Conservation (phyloP, 2,329 filamentous ascomycete species). For the Cladosporium sp. region DNA sequence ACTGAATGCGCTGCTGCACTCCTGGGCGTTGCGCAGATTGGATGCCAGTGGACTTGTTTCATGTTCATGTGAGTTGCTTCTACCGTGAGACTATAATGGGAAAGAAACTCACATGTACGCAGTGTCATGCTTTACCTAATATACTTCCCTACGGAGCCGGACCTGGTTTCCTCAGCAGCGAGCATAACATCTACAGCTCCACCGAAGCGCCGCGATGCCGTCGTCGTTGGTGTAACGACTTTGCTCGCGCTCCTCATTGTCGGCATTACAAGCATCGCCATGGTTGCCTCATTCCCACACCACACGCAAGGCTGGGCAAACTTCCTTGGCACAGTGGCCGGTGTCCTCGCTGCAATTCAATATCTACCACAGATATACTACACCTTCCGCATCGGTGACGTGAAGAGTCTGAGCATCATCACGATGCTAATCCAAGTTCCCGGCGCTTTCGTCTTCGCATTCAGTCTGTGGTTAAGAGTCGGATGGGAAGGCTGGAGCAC, state of each 20-base stretch:
- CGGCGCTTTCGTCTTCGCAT: constrained; percentile 84
- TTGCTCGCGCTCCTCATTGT: constrained; percentile 71
- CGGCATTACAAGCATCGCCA: constrained; percentile 59
- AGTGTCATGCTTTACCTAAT: constrained; percentile 91
- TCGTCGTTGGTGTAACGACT: constrained; percentile 68
- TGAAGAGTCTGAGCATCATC: constrained; percentile 84
- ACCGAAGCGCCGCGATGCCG: constrained; percentile 68
- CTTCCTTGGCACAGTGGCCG: constrained; percentile 73
- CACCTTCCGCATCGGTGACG: constrained; percentile 80
- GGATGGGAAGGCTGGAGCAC: constrained; percentile 87
- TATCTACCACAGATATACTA: constrained; percentile 95
- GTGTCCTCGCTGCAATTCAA: constrained; percentile 76
- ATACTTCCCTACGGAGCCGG: constrained; percentile 64
- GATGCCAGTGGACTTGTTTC: constrained; percentile 88
- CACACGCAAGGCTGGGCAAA: constrained; percentile 78
- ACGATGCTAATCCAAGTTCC: constrained; percentile 99
- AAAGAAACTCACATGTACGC: not conserved
- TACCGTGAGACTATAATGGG: not conserved
- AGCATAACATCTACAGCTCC: constrained; percentile 50
- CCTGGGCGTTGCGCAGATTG: constrained; percentile 85
- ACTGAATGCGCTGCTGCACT: constrained; percentile 82
- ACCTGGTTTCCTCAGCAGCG: constrained; percentile 30
- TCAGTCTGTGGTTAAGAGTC: constrained; percentile 66
- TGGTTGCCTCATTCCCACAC: constrained; percentile 61
- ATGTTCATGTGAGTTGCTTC: constrained; percentile 68